Percentiles rank a stretch among this genome's conserved stretches.
phyloP scores from a whole-genome alignment of 768 basidiomycete genomes.

The Hypholoma sublateritium region DNA sequence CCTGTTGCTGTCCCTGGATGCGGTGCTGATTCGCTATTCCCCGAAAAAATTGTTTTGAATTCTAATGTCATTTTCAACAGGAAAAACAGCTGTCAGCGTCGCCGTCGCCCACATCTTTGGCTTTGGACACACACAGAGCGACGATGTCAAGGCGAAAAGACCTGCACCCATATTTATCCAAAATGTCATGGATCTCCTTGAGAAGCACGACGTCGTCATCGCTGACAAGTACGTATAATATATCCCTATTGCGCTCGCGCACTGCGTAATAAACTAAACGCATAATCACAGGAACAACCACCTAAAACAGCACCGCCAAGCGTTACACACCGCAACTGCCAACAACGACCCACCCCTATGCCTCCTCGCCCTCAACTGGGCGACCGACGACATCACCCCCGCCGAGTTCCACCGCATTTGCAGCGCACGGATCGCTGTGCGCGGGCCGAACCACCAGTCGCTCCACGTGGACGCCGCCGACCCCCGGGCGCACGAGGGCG shows the following conservation, averaged over 20 bases:
- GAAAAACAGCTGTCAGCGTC: no score
- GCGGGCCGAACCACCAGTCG: constrained; percentile 86
- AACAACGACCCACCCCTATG: constrained; percentile 55
- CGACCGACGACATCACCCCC: constrained; percentile 48
- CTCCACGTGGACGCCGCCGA: constrained; percentile 63
- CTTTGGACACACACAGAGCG: no score
- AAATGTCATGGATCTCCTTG: no score
- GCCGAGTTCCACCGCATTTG: constrained; percentile 74
- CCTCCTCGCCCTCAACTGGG: constrained; percentile 83
- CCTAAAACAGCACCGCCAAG: constrained; percentile 70
- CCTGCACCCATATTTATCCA: no score
- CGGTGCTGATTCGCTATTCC: no score
- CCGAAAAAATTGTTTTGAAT: no score
- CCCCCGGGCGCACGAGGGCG: constrained; percentile 65
- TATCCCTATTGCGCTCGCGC: constrained; percentile 3
- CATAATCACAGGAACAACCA: constrained; percentile 75
- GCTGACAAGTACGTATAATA: constrained; percentile 84
- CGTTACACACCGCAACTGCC: constrained; percentile 58
- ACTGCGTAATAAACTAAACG: neutral
- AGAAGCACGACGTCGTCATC: neutral
- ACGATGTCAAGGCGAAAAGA: no score
- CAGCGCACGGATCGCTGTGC: constrained; percentile 65
- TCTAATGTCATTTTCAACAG: no score
- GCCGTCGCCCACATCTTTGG: no score
- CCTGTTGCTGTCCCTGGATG: no score